phyloP scores from a whole-genome alignment of 2,329 filamentous ascomycete genomes.

The Alternaria ventricosa region DNA sequence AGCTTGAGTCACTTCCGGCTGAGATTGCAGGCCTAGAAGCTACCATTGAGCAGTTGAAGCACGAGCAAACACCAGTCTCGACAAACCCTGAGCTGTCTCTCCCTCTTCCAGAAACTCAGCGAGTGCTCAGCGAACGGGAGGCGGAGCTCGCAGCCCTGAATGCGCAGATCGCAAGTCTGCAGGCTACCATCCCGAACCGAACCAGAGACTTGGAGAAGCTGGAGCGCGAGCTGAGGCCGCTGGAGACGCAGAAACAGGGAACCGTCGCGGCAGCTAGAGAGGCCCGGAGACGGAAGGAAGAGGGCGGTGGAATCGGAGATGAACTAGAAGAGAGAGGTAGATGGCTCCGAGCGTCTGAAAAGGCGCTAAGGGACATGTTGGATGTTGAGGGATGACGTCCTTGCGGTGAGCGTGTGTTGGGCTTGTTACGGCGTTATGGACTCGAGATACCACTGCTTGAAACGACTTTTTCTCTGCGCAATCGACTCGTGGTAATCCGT shows the following conservation, averaged over 20 bases:
- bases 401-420: neutral
- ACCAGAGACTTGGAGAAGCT: conserved; percentile 71
- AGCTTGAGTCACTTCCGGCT: conserved; percentile 58
- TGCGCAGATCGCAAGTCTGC: conserved; percentile 57
- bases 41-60: conserved; percentile 56
- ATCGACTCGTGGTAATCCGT: neutral
- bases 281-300: conserved; percentile 71
- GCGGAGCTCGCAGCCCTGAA: conserved; percentile 52
- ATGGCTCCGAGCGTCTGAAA: conserved; percentile 76
- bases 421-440: conserved; percentile 11
- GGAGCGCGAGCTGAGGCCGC: conserved; percentile 69
- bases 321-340: conserved; percentile 77
- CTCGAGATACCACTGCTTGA: conserved; percentile 19
- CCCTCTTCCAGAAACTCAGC: conserved; percentile 52
- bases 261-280: conserved; percentile 73
- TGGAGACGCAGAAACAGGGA: conserved; percentile 71
- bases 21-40: conserved; percentile 61
- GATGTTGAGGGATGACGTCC: conserved; percentile 54
- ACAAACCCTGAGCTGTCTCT: conserved; percentile 52
- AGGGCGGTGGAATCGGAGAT: conserved; percentile 69
- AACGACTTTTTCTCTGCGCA: neutral
- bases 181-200: conserved; percentile 69
- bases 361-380: conserved; percentile 66
- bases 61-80: conserved; percentile 42
- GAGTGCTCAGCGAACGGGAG: conserved; percentile 50